phyloP scores from a whole-genome alignment of 495 filamentous ascomycete species.

The Hypomontagnella submonticulosa region DNA sequence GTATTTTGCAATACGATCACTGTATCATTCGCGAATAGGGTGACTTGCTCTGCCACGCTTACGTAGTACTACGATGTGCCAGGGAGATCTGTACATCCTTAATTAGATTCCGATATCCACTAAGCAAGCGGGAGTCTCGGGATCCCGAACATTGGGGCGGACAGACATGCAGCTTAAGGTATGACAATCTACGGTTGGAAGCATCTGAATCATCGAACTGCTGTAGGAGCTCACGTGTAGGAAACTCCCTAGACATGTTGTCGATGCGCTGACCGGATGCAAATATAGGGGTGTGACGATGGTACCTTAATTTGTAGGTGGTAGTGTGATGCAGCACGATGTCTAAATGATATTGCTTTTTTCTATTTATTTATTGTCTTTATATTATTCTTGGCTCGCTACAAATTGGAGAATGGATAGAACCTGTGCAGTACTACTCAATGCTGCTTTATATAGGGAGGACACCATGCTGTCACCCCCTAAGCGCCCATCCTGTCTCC shows the following conservation, averaged over 20 bases:
- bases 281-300: constrained; percentile 1
- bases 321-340: constrained; percentile 1
- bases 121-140: constrained; percentile 27
- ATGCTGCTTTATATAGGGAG: background rate
- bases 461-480: constrained; percentile 8
- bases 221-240: constrained; percentile 11
- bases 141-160: constrained; percentile 16
- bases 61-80: constrained; percentile 28
- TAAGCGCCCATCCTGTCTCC: constrained; percentile 35
- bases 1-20: constrained; percentile 3
- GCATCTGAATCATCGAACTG: background rate
- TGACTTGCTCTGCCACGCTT: constrained; percentile 22
- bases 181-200: constrained; percentile 7
- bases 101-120: constrained; percentile 33
- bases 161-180: constrained; percentile 18
- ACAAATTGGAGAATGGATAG: background rate
- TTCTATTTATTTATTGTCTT: background rate
- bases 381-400: constrained; percentile 7
- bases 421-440: background rate
- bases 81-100: constrained; percentile 34
- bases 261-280: constrained; percentile 22
- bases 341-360: background rate
- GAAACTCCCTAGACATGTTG: constrained; percentile 9
- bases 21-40: constrained; percentile 19
- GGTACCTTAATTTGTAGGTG: background rate